phyloP scores from a whole-genome alignment of 2,329 filamentous ascomycete genomes.

The Talaromyces verruculosus region DNA sequence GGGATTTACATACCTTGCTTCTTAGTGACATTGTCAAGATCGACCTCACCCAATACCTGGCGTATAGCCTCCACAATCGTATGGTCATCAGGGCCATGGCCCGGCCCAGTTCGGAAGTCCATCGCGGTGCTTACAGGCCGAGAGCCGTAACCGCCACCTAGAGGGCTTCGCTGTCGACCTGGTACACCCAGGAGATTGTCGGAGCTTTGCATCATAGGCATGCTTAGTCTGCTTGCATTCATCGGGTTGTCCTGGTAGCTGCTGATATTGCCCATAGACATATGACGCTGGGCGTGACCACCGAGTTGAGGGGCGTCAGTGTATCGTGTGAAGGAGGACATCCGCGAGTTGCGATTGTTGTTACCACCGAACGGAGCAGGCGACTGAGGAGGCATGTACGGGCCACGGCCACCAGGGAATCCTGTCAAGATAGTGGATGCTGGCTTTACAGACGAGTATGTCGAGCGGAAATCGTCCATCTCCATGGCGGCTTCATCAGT shows the following conservation, averaged over 20 bases:
- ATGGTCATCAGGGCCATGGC: conserved; percentile 70
- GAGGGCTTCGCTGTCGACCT: conserved; percentile 48
- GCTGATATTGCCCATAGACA: conserved; percentile 60
- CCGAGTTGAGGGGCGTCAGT: conserved; percentile 57
- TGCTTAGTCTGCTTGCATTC: conserved; percentile 41
- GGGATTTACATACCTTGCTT: conserved; percentile 66
- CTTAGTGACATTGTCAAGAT: conserved; percentile 96
- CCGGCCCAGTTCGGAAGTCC: conserved; percentile 57
- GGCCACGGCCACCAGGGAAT: conserved; percentile 63
- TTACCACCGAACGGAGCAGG: conserved; percentile 66
- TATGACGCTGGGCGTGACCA: conserved; percentile 50
- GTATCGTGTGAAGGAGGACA: conserved; percentile 65
- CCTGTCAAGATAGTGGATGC: conserved; percentile 83
- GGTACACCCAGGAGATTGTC: conserved; percentile 45
- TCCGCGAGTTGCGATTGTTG: conserved; percentile 66
- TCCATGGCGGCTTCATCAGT: conserved; percentile 76
- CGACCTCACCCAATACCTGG: conserved; percentile 78
- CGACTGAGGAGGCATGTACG: conserved; percentile 81
- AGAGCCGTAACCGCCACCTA: conserved; percentile 45
- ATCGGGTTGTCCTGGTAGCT: conserved; percentile 47
- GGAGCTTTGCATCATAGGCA: conserved; percentile 45
- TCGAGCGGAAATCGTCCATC: conserved; percentile 96
- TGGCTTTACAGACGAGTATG: conserved; percentile 89
- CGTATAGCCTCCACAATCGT: conserved; percentile 84
- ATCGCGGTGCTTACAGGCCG: conserved; percentile 55